These are phyloP conservation scores for Rhododendron simsii DNA, from an alignment of 148 eudicot genomes.

Conservation along the genomic window DNA sequence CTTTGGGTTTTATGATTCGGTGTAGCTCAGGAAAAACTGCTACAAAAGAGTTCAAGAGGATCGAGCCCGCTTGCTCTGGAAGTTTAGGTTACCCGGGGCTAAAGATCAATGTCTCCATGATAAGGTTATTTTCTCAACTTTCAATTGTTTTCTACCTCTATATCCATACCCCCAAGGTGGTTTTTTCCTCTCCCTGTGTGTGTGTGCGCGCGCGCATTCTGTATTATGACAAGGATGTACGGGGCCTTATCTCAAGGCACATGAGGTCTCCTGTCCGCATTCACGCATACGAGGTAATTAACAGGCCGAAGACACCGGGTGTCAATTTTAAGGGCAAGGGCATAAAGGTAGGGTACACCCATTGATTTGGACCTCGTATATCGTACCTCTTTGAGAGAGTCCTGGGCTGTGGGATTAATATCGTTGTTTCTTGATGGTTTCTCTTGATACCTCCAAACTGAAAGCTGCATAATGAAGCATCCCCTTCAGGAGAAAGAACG, in stretches of 20 bases:
- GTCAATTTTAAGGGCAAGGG: not conserved
- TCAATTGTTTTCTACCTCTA: not conserved
- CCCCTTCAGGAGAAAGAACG: not conserved
- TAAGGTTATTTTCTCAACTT: constrained; percentile 36
- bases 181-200: not conserved
- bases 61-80: constrained; percentile 66
- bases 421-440: not conserved
- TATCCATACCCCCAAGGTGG: not conserved
- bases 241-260: not conserved
- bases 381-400: not conserved
- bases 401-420: not conserved
- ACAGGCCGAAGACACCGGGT: not conserved
- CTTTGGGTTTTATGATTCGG: not conserved
- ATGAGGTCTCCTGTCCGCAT: not conserved
- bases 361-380: not conserved
- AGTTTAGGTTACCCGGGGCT: constrained; percentile 40
- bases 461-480: not conserved
- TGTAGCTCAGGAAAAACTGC: constrained; percentile 81
- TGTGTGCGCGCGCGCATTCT: not conserved
- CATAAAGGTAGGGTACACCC: not conserved
- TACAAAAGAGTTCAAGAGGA: constrained; percentile 71
- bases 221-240: not conserved
- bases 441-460: not conserved
- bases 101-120: constrained; percentile 23
- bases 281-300: not conserved